These are phyloP conservation scores for Erucastrum elatum DNA, from an alignment of 345 rosid genomes.

Conservation along the genomic window DNA sequence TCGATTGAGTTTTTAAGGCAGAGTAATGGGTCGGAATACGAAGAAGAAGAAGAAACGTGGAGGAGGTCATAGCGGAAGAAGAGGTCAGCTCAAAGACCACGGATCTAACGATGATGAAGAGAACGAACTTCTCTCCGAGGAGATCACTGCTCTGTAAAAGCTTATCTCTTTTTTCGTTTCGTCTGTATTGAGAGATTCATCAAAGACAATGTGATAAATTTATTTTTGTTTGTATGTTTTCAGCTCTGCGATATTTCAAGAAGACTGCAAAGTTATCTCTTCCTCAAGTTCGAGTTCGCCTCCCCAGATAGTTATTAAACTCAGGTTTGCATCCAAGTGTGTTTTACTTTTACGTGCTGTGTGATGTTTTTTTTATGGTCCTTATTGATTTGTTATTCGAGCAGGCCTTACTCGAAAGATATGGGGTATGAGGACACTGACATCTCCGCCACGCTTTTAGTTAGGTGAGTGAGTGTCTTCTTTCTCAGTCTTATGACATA, in stretches of 20 bases:
- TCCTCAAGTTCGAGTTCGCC: slow-evolving; percentile 49
- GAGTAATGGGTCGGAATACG: slow-evolving; percentile 59
- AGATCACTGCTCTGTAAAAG: slow-evolving; percentile 92
- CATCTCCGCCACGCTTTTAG: slow-evolving; percentile 75
- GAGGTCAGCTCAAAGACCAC: slow-evolving; percentile 66
- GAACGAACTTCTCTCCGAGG: slow-evolving; percentile 83
- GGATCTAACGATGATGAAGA: slow-evolving; percentile 51
- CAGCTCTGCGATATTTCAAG: slow-evolving; percentile 88
- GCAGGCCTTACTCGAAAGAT: slow-evolving; percentile 92
- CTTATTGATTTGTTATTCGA: slow-evolving; percentile 29
- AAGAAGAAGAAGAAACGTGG: slow-evolving; percentile 73
- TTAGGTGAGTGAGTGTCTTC: slow-evolving; percentile 54
- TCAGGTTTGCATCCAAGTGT: slow-evolving; percentile 57
- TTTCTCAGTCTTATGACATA: slow-evolving; percentile 12
- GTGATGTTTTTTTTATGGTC: neutral
- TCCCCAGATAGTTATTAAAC: slow-evolving; percentile 65
- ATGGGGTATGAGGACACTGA: slow-evolving; percentile 85
- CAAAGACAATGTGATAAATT: neutral
- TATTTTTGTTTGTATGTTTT: neutral
- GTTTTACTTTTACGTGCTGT: neutral
- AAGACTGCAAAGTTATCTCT: slow-evolving; percentile 71
- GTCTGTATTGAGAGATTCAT: no score
- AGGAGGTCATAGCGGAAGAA: slow-evolving; percentile 63
- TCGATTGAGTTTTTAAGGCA: neutral
- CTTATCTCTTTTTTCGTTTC: no score